Evolutionary conservation across 805 yeast species (phyloP).

Genomic region (Teunomyces pallodes): DNA sequence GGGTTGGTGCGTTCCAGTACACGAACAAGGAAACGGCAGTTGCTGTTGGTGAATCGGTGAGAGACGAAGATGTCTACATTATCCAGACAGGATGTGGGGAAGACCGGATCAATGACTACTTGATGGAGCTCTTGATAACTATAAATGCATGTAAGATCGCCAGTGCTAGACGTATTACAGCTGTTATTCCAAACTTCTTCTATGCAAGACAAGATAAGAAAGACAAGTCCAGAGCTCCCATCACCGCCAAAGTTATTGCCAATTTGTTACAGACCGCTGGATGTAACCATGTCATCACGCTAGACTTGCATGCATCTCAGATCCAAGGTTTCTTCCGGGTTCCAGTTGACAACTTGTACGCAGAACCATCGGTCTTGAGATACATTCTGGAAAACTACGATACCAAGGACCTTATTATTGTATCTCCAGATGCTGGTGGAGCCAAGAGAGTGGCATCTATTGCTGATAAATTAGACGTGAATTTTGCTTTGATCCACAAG

Average conservation of each 20-base stretch:
- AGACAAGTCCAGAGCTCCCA: conserved; percentile 94
- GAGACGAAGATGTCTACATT: conserved; percentile 87
- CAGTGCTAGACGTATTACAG: conserved; percentile 89
- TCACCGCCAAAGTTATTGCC: conserved; percentile 92
- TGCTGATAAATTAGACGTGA: conserved; percentile 88
- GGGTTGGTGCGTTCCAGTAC: conserved; percentile 79
- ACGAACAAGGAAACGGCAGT: conserved; percentile 89
- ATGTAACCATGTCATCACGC: conserved; percentile 90
- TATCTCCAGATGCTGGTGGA: conserved; percentile 99
- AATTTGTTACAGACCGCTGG: conserved; percentile 91
- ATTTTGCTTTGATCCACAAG: conserved; percentile 93
- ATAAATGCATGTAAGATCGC: conserved; percentile 96
- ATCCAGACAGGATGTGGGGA: conserved; percentile 85
- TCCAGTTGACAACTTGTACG: conserved; percentile 94
- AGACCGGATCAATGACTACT: conserved; percentile 69
- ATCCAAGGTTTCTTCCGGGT: conserved; percentile 95
- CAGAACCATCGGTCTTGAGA: conserved; percentile 85
- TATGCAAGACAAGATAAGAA: conserved; percentile 97
- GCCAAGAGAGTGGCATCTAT: conserved; percentile 94
- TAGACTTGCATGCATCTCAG: conserved; percentile 97
- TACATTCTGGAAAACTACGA: conserved; percentile 70
- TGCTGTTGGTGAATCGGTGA: conserved; percentile 75
- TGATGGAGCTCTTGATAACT: conserved; percentile 85
- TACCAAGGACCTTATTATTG: conserved; percentile 65
- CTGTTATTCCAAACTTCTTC: conserved; percentile 93